These are phyloP conservation scores for Rhizophagus prolifer DNA, from an alignment of 192 early-diverging fungal genomes.

Conservation along the genomic window DNA sequence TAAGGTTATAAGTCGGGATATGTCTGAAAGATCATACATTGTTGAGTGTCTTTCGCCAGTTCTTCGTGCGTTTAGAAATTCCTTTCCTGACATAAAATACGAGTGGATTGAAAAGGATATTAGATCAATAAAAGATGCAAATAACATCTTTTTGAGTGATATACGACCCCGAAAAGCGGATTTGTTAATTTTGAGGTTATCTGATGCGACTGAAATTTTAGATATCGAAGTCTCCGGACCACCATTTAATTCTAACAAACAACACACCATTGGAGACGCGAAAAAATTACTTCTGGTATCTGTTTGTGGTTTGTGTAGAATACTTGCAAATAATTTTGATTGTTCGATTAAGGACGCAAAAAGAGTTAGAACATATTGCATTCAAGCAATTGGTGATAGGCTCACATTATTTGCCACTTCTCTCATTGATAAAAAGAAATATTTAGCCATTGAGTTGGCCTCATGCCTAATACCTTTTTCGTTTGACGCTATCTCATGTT, in stretches of 20 bases:
- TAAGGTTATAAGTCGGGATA: conserved; percentile 11
- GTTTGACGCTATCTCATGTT: conserved; percentile 17
- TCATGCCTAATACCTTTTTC: conserved; percentile 29
- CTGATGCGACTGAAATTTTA: conserved; percentile 9
- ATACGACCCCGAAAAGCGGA: not conserved
- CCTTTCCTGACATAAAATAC: conserved; percentile 20
- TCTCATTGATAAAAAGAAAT: conserved; percentile 19
- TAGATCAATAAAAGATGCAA: conserved; percentile 20
- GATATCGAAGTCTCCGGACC: conserved; percentile 18
- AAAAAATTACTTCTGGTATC: conserved; percentile 26
- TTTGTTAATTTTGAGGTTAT: conserved; percentile 18
- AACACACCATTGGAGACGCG: conserved; percentile 18
- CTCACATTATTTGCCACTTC: conserved; percentile 26
- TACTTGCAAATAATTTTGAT: conserved; percentile 28
- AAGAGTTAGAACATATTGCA: conserved; percentile 20
- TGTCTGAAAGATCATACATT: conserved; percentile 20
- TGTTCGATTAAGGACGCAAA: conserved; percentile 22
- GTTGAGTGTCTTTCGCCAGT: conserved; percentile 11
- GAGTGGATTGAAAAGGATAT: conserved; percentile 21
- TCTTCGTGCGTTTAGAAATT: conserved; percentile 14
- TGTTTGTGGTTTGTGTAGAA: conserved; percentile 22
- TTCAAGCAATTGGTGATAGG: conserved; percentile 22
- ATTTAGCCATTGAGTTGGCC: conserved; percentile 27
- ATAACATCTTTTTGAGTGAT: not conserved
- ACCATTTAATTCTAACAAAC: conserved; percentile 16